These are phyloP conservation scores for Crithidia brevicula DNA, from an alignment of 208 protist genomes.

Conservation along the genomic window DNA sequence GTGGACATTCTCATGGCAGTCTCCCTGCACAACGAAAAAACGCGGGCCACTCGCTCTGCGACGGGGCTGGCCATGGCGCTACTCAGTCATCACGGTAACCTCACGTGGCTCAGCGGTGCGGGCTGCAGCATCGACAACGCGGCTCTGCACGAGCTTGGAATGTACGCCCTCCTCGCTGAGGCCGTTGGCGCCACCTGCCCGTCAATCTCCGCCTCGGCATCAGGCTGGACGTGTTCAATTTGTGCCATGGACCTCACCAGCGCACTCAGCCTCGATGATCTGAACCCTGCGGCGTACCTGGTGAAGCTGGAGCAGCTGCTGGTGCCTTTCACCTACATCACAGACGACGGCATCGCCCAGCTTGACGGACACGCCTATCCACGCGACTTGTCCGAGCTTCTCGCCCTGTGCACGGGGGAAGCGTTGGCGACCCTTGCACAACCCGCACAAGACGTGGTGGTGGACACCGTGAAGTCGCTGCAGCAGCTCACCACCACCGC, in stretches of 20 bases:
- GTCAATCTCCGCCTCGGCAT: background rate
- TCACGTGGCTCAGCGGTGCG: slow-evolving; percentile 39
- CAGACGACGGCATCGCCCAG: slow-evolving; percentile 30
- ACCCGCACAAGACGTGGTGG: background rate
- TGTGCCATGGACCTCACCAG: slow-evolving; percentile 55
- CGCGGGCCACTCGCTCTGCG: slow-evolving; percentile 7
- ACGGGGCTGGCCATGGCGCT: slow-evolving; percentile 34
- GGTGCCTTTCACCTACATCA: slow-evolving; percentile 45
- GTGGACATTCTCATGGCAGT: slow-evolving; percentile 22
- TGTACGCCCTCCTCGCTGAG: slow-evolving; percentile 40
- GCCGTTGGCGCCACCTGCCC: slow-evolving; percentile 3
- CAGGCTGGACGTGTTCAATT: slow-evolving; percentile 28
- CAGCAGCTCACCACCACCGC: slow-evolving; percentile 1
- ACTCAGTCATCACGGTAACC: slow-evolving; percentile 31
- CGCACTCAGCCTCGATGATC: slow-evolving; percentile 33
- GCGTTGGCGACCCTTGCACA: background rate
- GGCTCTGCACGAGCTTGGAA: slow-evolving; percentile 41
- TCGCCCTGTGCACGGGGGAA: slow-evolving; percentile 6
- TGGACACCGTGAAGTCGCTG: slow-evolving; percentile 7
- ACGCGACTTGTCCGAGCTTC: slow-evolving; percentile 15
- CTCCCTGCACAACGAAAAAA: slow-evolving; percentile 7
- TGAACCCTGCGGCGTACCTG: slow-evolving; percentile 47
- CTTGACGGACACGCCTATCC: slow-evolving; percentile 45
- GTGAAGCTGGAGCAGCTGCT: slow-evolving; percentile 54
- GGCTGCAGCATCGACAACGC: slow-evolving; percentile 45